A percentile compares a stretch with the other conserved stretches of the same genome.
Evolutionary conservation across 176 grass and related monocot genomes (phyloP).

Genomic region (Microstegium vimineum): DNA sequence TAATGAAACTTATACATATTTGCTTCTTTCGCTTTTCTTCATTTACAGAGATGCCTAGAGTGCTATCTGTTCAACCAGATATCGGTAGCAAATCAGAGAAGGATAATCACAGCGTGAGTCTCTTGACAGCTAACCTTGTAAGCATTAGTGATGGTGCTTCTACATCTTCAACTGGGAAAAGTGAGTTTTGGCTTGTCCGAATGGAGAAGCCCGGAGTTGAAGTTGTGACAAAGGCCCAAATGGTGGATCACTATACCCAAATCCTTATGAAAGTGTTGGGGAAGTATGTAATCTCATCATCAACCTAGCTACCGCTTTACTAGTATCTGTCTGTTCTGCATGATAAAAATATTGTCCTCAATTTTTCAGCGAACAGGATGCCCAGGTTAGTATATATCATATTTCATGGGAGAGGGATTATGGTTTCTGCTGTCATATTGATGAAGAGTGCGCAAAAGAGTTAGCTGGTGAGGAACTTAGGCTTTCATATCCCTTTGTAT

Average conservation of each 20-base stretch:
- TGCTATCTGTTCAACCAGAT: slow-evolving; percentile 60
- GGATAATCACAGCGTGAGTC: neutral
- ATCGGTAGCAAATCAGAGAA: slow-evolving; percentile 32
- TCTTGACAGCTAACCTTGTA: slow-evolving; percentile 17
- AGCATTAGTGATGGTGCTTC: slow-evolving; percentile 26
- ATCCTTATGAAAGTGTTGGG: slow-evolving; percentile 72
- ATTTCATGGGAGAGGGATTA: slow-evolving; percentile 82
- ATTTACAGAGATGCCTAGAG: slow-evolving; percentile 50
- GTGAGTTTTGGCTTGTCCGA: slow-evolving; percentile 73
- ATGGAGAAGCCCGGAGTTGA: slow-evolving; percentile 76
- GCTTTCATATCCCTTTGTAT: neutral
- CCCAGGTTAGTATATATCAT: slow-evolving; percentile 85
- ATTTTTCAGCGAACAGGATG: slow-evolving; percentile 73
- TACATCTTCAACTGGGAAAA: slow-evolving; percentile 37
- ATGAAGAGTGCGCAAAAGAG: slow-evolving; percentile 54
- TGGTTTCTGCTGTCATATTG: slow-evolving; percentile 88
- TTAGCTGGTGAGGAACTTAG: slow-evolving; percentile 56
- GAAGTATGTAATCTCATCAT: slow-evolving; percentile 55
- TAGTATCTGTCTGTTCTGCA: neutral
- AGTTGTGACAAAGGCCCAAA: slow-evolving; percentile 84
- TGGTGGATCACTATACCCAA: slow-evolving; percentile 78
- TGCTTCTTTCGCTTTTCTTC: neutral
- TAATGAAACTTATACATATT: slow-evolving; percentile 14
- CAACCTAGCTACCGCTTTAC: neutral
- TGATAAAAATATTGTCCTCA: neutral